phyloP scores from a whole-genome alignment of 352 stramenopile genomes.

The Phytopythium boreale region DNA sequence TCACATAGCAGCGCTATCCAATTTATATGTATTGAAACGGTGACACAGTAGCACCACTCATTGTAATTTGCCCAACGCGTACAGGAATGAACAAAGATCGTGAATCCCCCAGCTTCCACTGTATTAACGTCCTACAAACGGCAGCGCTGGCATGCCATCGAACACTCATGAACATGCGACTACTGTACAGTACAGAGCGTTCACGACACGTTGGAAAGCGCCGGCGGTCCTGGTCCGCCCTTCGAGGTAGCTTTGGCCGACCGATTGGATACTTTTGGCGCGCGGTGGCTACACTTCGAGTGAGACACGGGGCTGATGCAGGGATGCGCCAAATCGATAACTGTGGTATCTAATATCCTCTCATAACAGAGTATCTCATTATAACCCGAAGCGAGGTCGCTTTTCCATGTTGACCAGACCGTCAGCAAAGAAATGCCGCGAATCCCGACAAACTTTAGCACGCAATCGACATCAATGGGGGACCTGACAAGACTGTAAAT shows the following conservation, averaged over 20 bases:
- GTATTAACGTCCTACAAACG: no score
- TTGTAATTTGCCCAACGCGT: not conserved
- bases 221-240: slow-evolving; percentile 2
- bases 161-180: no score
- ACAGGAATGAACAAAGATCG: no score
- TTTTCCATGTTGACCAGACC: not conserved
- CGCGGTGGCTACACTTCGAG: not conserved
- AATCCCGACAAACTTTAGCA: not conserved
- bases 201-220: no score
- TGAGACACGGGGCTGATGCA: not conserved
- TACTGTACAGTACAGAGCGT: no score
- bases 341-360: not conserved
- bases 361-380: not conserved
- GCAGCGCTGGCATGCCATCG: no score
- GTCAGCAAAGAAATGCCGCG: not conserved
- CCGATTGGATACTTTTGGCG: not conserved
- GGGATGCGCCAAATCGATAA: not conserved
- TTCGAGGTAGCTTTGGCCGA: not conserved
- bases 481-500: not conserved
- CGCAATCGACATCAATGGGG: not conserved
- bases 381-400: not conserved
- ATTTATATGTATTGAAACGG: slow-evolving; percentile 1
- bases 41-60: not conserved
- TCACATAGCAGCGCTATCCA: not conserved
- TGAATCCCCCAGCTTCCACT: no score